Evolutionary conservation across 1,284 basidiomycete genomes (phyloP), one percentile per base, ranked within the genome.

Genomic region (Peniophora sp.): DNA sequence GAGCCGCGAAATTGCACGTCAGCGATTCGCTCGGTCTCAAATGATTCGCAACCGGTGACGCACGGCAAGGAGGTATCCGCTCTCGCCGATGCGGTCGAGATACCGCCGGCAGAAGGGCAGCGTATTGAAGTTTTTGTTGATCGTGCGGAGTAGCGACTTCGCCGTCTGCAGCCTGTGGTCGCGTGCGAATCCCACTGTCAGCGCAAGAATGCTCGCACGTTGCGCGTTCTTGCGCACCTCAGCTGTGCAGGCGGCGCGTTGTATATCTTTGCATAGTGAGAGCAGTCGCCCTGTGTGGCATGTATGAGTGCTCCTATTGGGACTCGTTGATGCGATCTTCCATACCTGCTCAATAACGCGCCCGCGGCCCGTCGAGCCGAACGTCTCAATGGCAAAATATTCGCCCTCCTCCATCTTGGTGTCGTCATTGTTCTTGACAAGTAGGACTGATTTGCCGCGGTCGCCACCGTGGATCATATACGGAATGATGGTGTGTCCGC

Each of bases 391-490:
- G 14, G 97, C 97, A 66, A 94, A 99, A 68, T 97, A 97, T 64
- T 99, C 97, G 35, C 94, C 96, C 69, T 99, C 97, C 66, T 99
- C 97, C 97, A 99, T 99, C 72, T 92, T 97, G 18, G 89, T 92
- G 61, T 84, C 79, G 66, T 96, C 92, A 50, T 84, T 78, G 55
- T 90, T 92, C 68, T 88, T 91, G 42, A 98, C 92, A 51, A 98
- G 82, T 43, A 92, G 79, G 0, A 99, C 87, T 0, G 88, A 91
- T 70, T 99, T 99, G 20, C 81, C 75, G 8, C 76, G 90, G 63
- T 97, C 95, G 20, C 81, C 75, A 9, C 76, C 90, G 63, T 97
- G 94, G 55, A 97, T 97, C 57, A 84, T 81, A 65, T 97, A 95
- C n/a, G 74, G 80, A 47, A 83, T 79, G 60, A 97, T 97, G 11